These are phyloP conservation scores for Saccharomycopsis sp. DNA, from an alignment of 805 yeast species.

Conservation along the genomic window DNA sequence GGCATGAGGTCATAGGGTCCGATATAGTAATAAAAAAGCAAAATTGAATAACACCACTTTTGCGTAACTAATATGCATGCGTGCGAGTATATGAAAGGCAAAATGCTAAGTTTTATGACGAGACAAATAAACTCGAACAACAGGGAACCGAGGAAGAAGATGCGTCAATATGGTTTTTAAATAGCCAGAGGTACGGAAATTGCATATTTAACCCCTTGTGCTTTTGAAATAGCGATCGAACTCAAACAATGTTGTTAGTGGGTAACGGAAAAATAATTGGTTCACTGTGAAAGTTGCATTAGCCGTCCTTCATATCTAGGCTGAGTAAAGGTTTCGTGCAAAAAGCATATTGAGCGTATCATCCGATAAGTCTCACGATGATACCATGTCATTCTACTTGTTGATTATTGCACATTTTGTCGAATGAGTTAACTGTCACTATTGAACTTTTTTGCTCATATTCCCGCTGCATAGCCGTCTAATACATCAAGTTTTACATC, in stretches of 20 bases:
- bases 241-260: neutral
- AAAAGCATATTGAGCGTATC: no score
- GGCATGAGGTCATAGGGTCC: no score
- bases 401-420: no score
- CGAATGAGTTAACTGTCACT: neutral
- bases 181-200: neutral
- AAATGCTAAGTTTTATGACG: no score
- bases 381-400: no score
- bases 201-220: neutral
- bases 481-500: neutral
- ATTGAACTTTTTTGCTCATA: neutral
- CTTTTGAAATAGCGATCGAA: neutral
- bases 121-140: no score
- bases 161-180: neutral
- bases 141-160: neutral
- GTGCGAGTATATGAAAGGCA: no score
- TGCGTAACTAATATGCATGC: no score
- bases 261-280: neutral
- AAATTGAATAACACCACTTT: no score
- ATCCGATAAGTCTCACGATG: no score
- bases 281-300: neutral
- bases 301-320: neutral
- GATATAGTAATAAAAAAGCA: no score
- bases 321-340: neutral
- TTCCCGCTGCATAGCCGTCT: neutral